Conservation (phyloP, 2,329 filamentous ascomycete species). For the Neophaeococcomyces aloes region DNA sequence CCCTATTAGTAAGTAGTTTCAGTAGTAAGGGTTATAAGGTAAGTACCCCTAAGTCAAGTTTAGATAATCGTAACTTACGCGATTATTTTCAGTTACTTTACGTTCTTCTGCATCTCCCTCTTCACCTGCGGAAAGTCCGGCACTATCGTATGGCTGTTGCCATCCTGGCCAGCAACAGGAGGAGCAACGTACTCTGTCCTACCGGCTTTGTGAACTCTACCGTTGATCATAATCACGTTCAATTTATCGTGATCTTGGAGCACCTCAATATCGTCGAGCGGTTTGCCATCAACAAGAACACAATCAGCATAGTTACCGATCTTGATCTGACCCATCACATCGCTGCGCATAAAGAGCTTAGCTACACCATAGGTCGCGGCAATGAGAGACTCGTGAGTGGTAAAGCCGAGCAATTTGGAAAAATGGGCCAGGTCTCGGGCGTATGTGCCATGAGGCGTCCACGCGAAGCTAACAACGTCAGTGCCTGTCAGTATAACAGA, state of each 20-base stretch:
- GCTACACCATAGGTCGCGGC: conserved; percentile 35
- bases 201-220: conserved; percentile 34
- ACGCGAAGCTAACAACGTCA: conserved; percentile 39
- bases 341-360: conserved; percentile 31
- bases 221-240: conserved; percentile 40
- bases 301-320: conserved; percentile 36
- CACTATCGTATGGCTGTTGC: conserved; percentile 9
- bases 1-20: no score
- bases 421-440: conserved; percentile 40
- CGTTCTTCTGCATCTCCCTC: conserved; percentile 10
- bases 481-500: background rate
- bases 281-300: conserved; percentile 39
- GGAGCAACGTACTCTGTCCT: conserved; percentile 13
- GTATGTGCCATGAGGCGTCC: conserved; percentile 41
- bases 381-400: conserved; percentile 35
- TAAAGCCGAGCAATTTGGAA: conserved; percentile 36
- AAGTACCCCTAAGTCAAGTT: no score
- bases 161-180: conserved; percentile 9
- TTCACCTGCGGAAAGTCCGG: conserved; percentile 11
- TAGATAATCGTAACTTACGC: no score
- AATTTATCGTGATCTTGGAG: conserved; percentile 35
- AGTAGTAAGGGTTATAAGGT: no score
- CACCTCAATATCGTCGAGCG: conserved; percentile 32
- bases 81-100: no score
- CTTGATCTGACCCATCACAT: conserved; percentile 33